A percentile compares a stretch with the other conserved stretches of the same genome.
phyloP scores from a whole-genome alignment of 495 filamentous ascomycete species.

The Trichoderma erinaceum region DNA sequence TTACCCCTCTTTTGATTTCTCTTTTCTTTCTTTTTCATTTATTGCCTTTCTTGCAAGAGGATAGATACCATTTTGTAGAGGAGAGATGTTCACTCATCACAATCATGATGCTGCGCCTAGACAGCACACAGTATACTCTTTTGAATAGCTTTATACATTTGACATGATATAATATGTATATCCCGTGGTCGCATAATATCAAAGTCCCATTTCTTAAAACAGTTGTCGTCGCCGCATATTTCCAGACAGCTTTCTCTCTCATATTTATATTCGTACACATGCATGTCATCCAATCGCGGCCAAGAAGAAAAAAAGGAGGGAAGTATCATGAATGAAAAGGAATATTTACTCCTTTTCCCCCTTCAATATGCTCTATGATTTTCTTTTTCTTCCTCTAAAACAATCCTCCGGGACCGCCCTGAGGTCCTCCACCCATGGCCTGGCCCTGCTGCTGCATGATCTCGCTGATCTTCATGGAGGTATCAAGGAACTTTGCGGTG shows the following conservation, averaged over 20 bases:
- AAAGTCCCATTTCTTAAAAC: not conserved
- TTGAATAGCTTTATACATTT: constrained; percentile 11
- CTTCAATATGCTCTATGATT: no score
- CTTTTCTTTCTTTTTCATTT: not conserved
- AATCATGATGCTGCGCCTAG: not conserved
- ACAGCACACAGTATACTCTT: not conserved
- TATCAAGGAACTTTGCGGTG: constrained; percentile 95
- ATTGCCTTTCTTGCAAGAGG: constrained; percentile 4
- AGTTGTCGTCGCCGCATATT: not conserved
- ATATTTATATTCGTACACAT: constrained; percentile 7
- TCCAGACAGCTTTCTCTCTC: not conserved
- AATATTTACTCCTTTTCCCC: no score
- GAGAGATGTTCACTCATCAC: constrained; percentile 6
- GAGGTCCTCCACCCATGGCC: constrained; percentile 32
- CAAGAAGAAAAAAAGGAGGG: not conserved
- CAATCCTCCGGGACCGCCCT: constrained; percentile 26
- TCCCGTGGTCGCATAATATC: not conserved
- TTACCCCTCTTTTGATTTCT: not conserved
- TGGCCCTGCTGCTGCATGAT: constrained; percentile 45
- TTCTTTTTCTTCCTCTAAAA: not conserved
- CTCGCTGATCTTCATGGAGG: constrained; percentile 82
- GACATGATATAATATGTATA: constrained; percentile 5
- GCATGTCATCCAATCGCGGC: not conserved
- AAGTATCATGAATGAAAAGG: not conserved
- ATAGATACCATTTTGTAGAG: constrained; percentile 13